Base-by-base conservation (phyloP, 177 flowering plant species). In the Vitis hybrid region DNA sequence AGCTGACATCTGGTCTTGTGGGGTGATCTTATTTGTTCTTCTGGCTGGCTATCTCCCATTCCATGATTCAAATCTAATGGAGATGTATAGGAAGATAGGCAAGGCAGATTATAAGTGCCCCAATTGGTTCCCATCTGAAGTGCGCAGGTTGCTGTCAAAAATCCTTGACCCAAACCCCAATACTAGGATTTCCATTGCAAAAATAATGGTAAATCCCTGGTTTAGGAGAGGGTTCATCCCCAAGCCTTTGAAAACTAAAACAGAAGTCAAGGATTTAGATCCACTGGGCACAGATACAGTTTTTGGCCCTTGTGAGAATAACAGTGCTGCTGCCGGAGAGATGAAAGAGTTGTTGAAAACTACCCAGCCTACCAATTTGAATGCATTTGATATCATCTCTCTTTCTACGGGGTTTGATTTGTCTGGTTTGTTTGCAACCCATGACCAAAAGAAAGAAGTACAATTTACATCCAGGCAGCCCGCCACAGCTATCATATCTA, bases 1-100 rank as follows among this genome's bases (percentile, higher is more conserved):
- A 81, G 89, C 90, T 51, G 97, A 92, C 63, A 81, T 87, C 7
- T 91, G 97, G 97, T 91, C 94, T 2, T 91, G 97, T 78, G 94
- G 94, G 15, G 93, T 90, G 66, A 76, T 92, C 64, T 71, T 92
- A 32, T 92, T 75, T 70, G 97, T 87, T 68, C 74, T 92, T 13
- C 21, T 92, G 58, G 84, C 91, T 3, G 97, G 96, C 40, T 82
- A 78, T 81, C 87, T 91, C 14, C 94, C 96, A 8, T 91, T 92
- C 55, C 90, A 85, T 51, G 87, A 88, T 65, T 32, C 83, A 8
- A 91, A 87, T 70, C 77, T 92, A 19, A 88, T 89, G 83, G 88
- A 81, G 72, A 81, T 89, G 92, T 92, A 91, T 60, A 78, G 79
- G 82, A 89, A 90, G 73, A 91, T 92, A 35, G 64, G 82, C 54